Base-by-base conservation (phyloP, 148 eudicot species). In the Tetragonia tetragonoides region DNA sequence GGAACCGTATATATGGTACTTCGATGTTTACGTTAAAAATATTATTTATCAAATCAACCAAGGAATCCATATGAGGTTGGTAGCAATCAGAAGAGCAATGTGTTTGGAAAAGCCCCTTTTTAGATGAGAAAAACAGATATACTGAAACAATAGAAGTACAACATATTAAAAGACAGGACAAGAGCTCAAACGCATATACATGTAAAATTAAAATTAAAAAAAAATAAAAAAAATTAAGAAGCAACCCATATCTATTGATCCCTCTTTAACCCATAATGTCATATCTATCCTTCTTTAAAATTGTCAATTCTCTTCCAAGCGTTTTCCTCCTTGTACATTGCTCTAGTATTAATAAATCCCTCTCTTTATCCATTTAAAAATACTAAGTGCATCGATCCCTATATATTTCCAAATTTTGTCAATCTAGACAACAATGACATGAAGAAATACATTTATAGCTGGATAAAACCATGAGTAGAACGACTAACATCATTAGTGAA, bases 61-160 rank as follows among this genome's bases (percentile, higher is more conserved):
- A 40, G 44, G 60, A 4, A 38, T 42, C 10, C 21, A 56, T 9
- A 66, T 10, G 76, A 16, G 51, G 21, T 53, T 73, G 38, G 66
- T 21, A 73, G 21, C 71, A 66, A 54, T 40, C 7, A 21, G 75
- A 47, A 66, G 69, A 66, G 44, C 34, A 38, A 66, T 34, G 46
- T 20, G 17, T 41, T 18, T 15, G 24, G 23, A 38, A 38, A 3
- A 66, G 46, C 7, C 69, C 67, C 44, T 66, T 66, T 18, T 66
- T 17, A 66, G 46, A 66, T 34, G 39, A 15, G 46, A 46, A 46
- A 46, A 46, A 66, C 20, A 38, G 4, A 38, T 38, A 34, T 66
- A 42, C 17, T 39, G 1, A 66, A 37, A 41, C 15, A 6, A 38
- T 66, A 28, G 46, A n/a, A 66, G 42, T 66, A 16, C 69, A 37